Conservation (phyloP, 2,329 filamentous ascomycete species). For the Ophiostoma perfectum region DNA sequence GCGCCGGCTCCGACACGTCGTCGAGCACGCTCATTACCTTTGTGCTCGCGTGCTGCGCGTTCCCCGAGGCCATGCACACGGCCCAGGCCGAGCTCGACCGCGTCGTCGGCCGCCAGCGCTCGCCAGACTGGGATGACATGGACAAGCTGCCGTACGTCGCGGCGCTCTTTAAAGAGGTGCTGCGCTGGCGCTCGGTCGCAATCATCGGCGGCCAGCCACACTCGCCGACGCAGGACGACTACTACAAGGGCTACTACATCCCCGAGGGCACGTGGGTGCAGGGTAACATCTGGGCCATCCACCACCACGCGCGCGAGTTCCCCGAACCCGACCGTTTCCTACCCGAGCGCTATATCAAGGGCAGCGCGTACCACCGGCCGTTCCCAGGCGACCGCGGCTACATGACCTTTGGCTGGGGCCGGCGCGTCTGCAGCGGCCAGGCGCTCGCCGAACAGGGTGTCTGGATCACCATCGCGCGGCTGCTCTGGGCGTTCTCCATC, state of each 20-base stretch:
- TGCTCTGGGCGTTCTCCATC: constrained; percentile 55
- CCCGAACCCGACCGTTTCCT: constrained; percentile 43
- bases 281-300: constrained; percentile 48
- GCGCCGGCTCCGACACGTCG: constrained; percentile 46
- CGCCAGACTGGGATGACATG: constrained; percentile 46
- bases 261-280: constrained; percentile 47
- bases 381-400: constrained; percentile 47
- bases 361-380: constrained; percentile 37
- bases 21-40: constrained; percentile 43
- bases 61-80: constrained; percentile 41
- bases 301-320: constrained; percentile 44
- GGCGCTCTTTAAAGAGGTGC: constrained; percentile 50
- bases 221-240: constrained; percentile 43
- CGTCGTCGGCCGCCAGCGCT: constrained; percentile 43
- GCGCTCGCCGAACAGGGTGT: constrained; percentile 55
- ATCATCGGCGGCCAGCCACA: constrained; percentile 49
- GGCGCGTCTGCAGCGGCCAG: constrained; percentile 49
- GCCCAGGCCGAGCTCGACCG: constrained; percentile 50
- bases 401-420: constrained; percentile 54
- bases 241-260: constrained; percentile 45
- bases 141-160: constrained; percentile 47
- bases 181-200: constrained; percentile 51
- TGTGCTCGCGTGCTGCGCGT: constrained; percentile 46
- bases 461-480: constrained; percentile 51
- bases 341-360: constrained; percentile 39